Evolutionary conservation across 106 monocot genomes (phyloP), one percentile per base, ranked within the genome.

Genomic region (Dendrobium nobile): DNA sequence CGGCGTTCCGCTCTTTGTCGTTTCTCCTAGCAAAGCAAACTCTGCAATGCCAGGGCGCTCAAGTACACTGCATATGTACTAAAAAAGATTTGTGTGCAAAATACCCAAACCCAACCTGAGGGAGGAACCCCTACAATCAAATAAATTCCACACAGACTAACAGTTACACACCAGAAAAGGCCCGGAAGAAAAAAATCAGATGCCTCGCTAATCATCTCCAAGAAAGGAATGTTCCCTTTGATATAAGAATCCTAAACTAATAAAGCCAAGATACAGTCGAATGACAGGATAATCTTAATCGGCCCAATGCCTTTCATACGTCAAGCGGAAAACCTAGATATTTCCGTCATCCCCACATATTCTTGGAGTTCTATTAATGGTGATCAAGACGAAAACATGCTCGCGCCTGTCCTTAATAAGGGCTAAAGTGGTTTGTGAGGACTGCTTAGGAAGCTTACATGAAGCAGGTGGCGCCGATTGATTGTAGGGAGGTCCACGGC

Each of bases 401-500:
- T n/a, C 19, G 20, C 9, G 20, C 74, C 42, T 20, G 0, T 74
- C 17, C 6, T 11, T 7, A 33, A 37, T 20, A 43, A 44, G 9
- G 41, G 9, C 3, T 17, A 43, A 76, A 48, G 4, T 22, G 76
- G 26, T n/a, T 11, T 47, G 51, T 51, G 37, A 37, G 3, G 37
- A 37, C 37, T 37, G 37, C 37, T 37, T 51, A 51, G 51, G 13
- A 20, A 47, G 27, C 76, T 76, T 76, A 76, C 76, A 76, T 7
- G 48, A 47, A 33, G 80, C 44, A 81, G 80, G 80, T 64, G 84
- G 80, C 33, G 84, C 48, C 18, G 79, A 17, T 82, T 58, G 75
- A n/a, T 58, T 79, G 40, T 76, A 79, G 17, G 88, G 79, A 79
- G 85, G 80, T 1, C 67, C 85, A 8, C 70, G 82, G 9, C 70